Evolutionary conservation across 345 rosid genomes (phyloP).

Genomic region (Fremontodendron californicum): DNA sequence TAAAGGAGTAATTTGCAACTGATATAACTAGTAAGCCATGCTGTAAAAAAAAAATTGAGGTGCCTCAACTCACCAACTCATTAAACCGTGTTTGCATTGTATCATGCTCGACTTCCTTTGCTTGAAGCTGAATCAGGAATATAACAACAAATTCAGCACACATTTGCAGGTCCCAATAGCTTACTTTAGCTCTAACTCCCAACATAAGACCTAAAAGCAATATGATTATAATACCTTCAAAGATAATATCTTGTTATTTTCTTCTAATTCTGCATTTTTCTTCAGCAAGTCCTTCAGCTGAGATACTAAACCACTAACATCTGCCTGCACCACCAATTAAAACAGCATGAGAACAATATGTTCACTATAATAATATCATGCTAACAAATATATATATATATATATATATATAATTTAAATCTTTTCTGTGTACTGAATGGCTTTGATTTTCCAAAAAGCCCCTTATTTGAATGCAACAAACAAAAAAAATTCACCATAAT

Average conservation of each 20-base stretch:
- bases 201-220: neutral
- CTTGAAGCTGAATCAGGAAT: slow-evolving; percentile 50
- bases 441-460: neutral
- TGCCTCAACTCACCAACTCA: slow-evolving; percentile 48
- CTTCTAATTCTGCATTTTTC: slow-evolving; percentile 70
- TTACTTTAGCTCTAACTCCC: neutral
- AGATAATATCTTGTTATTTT: slow-evolving; percentile 48
- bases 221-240: slow-evolving; percentile 35
- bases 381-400: neutral
- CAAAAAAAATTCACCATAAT: neutral
- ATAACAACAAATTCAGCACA: slow-evolving; percentile 22
- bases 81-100: slow-evolving; percentile 52
- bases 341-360: slow-evolving; percentile 1
- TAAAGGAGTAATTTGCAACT: neutral
- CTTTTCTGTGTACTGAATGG: neutral
- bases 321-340: slow-evolving; percentile 47
- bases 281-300: slow-evolving; percentile 74
- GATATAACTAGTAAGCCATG: neutral
- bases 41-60: neutral
- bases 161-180: neutral
- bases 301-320: slow-evolving; percentile 79
- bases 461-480: neutral
- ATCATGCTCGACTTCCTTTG: slow-evolving; percentile 55
- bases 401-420: neutral
- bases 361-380: neutral